Evolutionary conservation across 371 early-diverging fungal genomes (phyloP).

Genomic region (Mortierella sp.): DNA sequence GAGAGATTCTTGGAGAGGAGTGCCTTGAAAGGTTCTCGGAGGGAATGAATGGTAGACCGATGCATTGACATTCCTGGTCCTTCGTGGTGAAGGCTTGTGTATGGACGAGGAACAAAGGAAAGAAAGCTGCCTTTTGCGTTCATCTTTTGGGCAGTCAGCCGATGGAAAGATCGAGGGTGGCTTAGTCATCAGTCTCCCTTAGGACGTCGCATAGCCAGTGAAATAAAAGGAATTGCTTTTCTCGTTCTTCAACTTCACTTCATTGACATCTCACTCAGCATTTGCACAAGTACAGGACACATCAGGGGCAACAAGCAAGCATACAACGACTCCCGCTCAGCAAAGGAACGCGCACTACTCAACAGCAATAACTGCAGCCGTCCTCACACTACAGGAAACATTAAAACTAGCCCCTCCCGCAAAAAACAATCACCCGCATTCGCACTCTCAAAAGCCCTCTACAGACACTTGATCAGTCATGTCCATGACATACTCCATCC

Average conservation of each 20-base stretch:
- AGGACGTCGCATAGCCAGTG: neutral
- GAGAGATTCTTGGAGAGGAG: neutral
- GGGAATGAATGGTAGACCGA: neutral
- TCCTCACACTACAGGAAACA: neutral
- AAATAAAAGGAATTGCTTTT: neutral
- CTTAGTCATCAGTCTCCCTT: neutral
- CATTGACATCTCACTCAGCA: neutral
- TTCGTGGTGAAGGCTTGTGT: neutral
- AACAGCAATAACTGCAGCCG: neutral
- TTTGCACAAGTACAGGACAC: neutral
- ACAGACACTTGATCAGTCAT: slow-evolving; percentile 16
- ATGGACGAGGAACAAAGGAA: neutral
- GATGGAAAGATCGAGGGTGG: slow-evolving; percentile 8
- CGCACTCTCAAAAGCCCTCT: no score
- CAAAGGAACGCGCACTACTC: neutral
- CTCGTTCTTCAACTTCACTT: neutral
- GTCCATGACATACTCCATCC: slow-evolving; percentile 51
- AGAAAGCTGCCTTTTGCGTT: neutral
- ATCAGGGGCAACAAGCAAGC: neutral
- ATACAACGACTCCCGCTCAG: neutral
- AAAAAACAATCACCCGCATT: neutral
- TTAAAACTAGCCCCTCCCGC: neutral
- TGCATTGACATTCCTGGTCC: slow-evolving; percentile 1
- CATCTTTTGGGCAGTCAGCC: neutral
- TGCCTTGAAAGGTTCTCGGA: neutral